Conservation (phyloP, 345 rosid genomes). For the Salix dunnii region DNA sequence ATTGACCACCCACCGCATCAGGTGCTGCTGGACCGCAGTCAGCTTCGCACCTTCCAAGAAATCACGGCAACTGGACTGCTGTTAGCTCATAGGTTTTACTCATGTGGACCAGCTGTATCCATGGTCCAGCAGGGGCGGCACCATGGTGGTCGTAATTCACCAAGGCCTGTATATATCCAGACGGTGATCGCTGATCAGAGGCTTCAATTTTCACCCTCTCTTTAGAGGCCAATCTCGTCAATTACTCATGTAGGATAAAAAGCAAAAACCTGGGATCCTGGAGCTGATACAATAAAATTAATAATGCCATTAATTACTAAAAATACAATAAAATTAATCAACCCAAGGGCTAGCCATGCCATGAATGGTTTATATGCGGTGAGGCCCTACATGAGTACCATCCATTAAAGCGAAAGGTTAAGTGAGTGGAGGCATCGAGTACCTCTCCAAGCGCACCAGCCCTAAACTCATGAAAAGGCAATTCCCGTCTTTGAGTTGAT, state of each 20-base stretch:
- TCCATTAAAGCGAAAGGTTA: not conserved
- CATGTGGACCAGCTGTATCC: not conserved
- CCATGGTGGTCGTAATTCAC: not conserved
- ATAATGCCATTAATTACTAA: not conserved
- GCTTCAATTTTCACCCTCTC: not conserved
- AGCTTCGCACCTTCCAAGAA: not conserved
- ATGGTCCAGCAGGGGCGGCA: not conserved
- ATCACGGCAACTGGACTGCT: not conserved
- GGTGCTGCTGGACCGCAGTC: conserved; percentile 2
- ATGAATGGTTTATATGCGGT: not conserved
- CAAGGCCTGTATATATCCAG: no score
- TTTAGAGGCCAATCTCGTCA: not conserved
- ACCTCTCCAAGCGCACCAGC: not conserved
- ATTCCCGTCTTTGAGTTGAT: conserved; percentile 11
- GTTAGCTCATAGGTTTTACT: not conserved
- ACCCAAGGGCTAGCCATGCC: not conserved
- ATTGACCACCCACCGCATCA: conserved; percentile 4
- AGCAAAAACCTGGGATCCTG: not conserved
- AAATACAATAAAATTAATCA: not conserved
- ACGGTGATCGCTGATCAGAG: no score
- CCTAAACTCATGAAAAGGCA: not conserved
- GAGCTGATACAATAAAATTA: not conserved
- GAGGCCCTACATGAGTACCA: not conserved
- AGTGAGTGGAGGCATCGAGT: conserved; percentile 13
- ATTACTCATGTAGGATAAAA: not conserved